Conservation (phyloP, 2,329 filamentous ascomycete genomes). For the Alternaria angustiovoidea region DNA sequence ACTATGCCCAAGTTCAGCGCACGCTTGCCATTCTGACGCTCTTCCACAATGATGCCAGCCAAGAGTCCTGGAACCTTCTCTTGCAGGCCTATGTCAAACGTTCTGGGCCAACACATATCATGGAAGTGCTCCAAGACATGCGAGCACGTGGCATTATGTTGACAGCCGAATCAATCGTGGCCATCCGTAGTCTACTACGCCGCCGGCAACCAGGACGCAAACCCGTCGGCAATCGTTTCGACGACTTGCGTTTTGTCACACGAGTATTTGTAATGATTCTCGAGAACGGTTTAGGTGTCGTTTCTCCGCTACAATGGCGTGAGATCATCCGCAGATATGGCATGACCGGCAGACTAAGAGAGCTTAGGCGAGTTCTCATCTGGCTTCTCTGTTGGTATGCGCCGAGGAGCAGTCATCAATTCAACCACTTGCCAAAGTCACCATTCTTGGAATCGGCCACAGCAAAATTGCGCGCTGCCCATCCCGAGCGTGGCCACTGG, state of each 20-base stretch:
- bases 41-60: constrained; percentile 47
- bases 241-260: constrained; percentile 57
- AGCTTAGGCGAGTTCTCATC: constrained; percentile 60
- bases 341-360: constrained; percentile 62
- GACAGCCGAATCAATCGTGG: constrained; percentile 55
- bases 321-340: constrained; percentile 68
- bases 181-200: constrained; percentile 50
- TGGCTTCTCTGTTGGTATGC: constrained; percentile 59
- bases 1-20: constrained; percentile 63
- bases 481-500: constrained; percentile 23
- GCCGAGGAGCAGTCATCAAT: constrained; percentile 29
- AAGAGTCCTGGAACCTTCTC: constrained; percentile 58
- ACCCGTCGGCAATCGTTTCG: constrained; percentile 30
- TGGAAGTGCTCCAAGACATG: constrained; percentile 60
- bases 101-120: constrained; percentile 34
- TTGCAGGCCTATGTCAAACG: constrained; percentile 52
- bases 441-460: constrained; percentile 32
- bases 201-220: constrained; percentile 52
- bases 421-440: constrained; percentile 32
- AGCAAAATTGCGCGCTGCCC: constrained; percentile 22
- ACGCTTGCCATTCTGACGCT: constrained; percentile 64
- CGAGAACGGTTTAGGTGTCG: constrained; percentile 51
- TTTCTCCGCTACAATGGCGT: constrained; percentile 60
- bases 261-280: constrained; percentile 60
- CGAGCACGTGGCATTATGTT: constrained; percentile 54